Percentiles rank a stretch among this genome's conserved stretches.
These are phyloP conservation scores for Russula dissimulans DNA, from an alignment of 768 basidiomycete genomes.

Conservation along the genomic window DNA sequence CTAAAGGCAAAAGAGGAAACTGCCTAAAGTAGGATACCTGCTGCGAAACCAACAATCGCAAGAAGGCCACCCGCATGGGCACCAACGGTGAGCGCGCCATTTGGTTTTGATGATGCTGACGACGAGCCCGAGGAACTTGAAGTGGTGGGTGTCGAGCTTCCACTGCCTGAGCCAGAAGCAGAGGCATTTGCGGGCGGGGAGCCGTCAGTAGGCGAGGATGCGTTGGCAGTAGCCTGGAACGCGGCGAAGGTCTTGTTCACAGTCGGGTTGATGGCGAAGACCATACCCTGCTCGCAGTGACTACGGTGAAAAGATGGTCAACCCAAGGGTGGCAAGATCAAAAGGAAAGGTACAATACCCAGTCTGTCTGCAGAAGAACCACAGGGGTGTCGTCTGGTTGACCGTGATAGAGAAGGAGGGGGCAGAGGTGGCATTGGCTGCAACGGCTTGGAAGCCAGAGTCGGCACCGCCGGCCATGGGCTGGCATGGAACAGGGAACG, in stretches of 20 bases:
- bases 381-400: conserved; percentile 21
- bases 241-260: conserved; percentile 22
- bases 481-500: conserved; percentile 29
- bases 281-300: conserved; percentile 26
- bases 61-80: conserved; percentile 8
- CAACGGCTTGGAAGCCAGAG: conserved; percentile 26
- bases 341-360: conserved; percentile 20
- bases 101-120: background rate
- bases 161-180: background rate
- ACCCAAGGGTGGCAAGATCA: background rate
- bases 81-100: background rate
- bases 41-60: conserved; percentile 14
- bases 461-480: conserved; percentile 19
- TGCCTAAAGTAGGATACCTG: conserved; percentile 14
- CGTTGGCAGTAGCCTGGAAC: conserved; percentile 21
- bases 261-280: conserved; percentile 27
- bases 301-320: conserved; percentile 1
- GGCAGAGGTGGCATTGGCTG: background rate
- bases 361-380: conserved; percentile 27
- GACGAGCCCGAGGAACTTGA: background rate
- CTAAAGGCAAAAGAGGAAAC: background rate
- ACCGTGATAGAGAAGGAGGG: conserved; percentile 20
- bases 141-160: background rate
- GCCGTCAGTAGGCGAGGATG: background rate
- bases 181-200: background rate